These are phyloP conservation scores for Jaltomata sinuosa DNA, from an alignment of 257 asterid genomes.

Conservation along the genomic window DNA sequence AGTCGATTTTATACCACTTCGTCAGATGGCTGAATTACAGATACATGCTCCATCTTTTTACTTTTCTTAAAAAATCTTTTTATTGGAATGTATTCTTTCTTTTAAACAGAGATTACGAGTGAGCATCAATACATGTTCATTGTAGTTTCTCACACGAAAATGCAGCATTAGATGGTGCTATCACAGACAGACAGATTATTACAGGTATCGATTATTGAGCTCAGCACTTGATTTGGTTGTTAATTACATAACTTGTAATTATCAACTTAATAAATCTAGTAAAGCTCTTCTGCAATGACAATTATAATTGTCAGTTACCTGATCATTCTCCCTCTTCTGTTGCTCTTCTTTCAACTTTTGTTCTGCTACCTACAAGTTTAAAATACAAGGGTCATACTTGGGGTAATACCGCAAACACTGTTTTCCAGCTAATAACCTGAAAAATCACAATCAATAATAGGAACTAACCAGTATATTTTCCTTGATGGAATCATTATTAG, in stretches of 20 bases:
- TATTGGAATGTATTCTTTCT: neutral
- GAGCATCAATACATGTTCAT: neutral
- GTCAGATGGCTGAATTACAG: neutral
- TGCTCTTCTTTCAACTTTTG: constrained; percentile 54
- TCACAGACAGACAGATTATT: neutral
- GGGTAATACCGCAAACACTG: neutral
- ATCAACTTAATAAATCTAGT: neutral
- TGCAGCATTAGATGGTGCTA: neutral
- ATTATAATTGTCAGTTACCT: constrained; percentile 34
- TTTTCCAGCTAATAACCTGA: constrained; percentile 1
- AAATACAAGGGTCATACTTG: neutral
- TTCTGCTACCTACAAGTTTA: constrained; percentile 53
- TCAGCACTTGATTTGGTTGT: neutral
- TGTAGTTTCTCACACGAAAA: neutral
- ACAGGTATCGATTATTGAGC: neutral
- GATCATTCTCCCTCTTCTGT: constrained; percentile 39
- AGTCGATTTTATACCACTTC: neutral
- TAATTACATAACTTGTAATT: neutral
- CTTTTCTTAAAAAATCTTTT: neutral
- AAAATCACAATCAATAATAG: constrained; percentile 1
- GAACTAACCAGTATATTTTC: constrained; percentile 75
- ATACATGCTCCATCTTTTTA: neutral
- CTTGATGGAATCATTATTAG: constrained; percentile 51
- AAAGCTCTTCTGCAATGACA: neutral
- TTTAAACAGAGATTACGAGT: neutral